Evolutionary conservation across 441 rosid species (phyloP), one percentile per base, ranked within the genome.

Genomic region (Adansonia madagascariensis): DNA sequence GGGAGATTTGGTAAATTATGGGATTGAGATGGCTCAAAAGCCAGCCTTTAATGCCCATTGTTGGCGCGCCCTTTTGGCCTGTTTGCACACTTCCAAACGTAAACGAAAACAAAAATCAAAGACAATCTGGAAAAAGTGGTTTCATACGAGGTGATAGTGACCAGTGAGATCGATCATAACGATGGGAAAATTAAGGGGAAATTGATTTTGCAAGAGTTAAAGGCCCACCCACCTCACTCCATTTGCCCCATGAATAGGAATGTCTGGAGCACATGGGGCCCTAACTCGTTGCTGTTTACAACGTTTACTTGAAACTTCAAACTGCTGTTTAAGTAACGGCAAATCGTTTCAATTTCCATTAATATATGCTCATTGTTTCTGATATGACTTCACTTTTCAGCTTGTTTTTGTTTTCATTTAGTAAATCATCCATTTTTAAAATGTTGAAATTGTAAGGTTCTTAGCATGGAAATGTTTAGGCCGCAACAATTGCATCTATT

Each of bases 1-100:
- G 10, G 46, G 47, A 71, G 61, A 71, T 71, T 71, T 15, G 15
- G 27, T 31, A 52, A 35, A 69, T 27, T 60, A 22, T 60, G 64
- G 74, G 74, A 71, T 71, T 52, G 61, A 31, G 62, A 71, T 71
- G 74, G 61, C 47, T 52, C 74, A 35, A 52, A 31, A 71, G 31
- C 27, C 47, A 53, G 74, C 8, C 24, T 27, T 52, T 6, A 71
- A 71, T 71, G 74, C 31, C 31, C 47, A 2, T n/a, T 24, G 47
- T 31, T 31, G 74, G 74, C 44, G 46, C 60, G 60, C 74, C 46
- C 8, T 20, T 68, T 67, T 18, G 73, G 43, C 73, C 43, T 14
- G 0, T 27, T 49, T 49, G 8, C 31, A 14, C 22, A 15, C 44
- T 24, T 1, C 6, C 55, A 22, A 14, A 66, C 52, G 3, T 17